These are phyloP conservation scores for Calvatia gigantea DNA, from an alignment of 768 basidiomycete genomes.

Conservation along the genomic window DNA sequence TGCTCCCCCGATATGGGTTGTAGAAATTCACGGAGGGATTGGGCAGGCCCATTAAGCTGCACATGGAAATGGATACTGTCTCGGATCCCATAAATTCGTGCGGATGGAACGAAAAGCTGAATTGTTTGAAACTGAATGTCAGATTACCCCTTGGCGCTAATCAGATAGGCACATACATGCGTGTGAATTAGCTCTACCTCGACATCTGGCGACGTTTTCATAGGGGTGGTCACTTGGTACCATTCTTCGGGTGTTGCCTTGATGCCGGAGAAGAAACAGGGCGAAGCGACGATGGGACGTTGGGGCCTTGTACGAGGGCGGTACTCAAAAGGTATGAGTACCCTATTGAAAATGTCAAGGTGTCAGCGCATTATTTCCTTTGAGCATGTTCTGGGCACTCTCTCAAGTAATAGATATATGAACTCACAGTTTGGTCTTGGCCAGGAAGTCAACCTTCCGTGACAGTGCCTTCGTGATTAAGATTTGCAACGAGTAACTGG, in stretches of 20 bases:
- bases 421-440: conserved; percentile 42
- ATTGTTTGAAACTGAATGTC: conserved; percentile 1
- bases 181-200: conserved; percentile 38
- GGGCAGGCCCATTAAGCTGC: conserved; percentile 47
- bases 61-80: conserved; percentile 66
- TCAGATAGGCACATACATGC: conserved; percentile 38
- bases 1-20: conserved; percentile 17
- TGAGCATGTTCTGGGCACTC: not conserved
- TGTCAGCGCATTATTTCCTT: not conserved
- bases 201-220: conserved; percentile 34
- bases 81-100: conserved; percentile 47
- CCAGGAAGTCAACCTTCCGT: conserved; percentile 41
- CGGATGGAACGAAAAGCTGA: conserved; percentile 60
- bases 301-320: conserved; percentile 51
- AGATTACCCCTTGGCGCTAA: not conserved
- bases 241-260: conserved; percentile 68
- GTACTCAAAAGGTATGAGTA: conserved; percentile 49
- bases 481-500: conserved; percentile 45
- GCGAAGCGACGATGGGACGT: conserved; percentile 45
- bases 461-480: conserved; percentile 33
- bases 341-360: conserved; percentile 26
- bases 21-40: conserved; percentile 46
- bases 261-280: conserved; percentile 52
- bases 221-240: conserved; percentile 43
- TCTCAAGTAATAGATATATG: not conserved